Evolutionary conservation across 2,329 filamentous ascomycete species (phyloP).

Genomic region (Xylaria polymorpha): DNA sequence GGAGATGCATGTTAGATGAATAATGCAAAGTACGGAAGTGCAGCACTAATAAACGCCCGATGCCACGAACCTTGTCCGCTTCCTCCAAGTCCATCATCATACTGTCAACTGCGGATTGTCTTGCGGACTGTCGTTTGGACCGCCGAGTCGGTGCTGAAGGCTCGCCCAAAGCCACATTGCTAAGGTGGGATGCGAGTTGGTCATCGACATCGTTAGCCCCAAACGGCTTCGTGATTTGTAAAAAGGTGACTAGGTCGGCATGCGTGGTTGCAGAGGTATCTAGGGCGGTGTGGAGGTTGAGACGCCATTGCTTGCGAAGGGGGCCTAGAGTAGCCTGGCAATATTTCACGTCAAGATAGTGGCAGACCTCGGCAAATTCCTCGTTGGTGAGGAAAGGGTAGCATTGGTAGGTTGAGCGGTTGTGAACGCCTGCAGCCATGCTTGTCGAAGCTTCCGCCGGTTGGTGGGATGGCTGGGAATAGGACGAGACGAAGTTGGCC

Average conservation of each 20-base stretch:
- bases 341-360: conserved; percentile 69
- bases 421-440: conserved; percentile 22
- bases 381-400: conserved; percentile 71
- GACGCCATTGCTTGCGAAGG: conserved; percentile 65
- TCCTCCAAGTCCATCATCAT: conserved; percentile 64
- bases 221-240: conserved; percentile 68
- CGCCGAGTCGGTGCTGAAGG: conserved; percentile 3
- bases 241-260: conserved; percentile 58
- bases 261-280: conserved; percentile 58
- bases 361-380: conserved; percentile 74
- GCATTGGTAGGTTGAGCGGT: conserved; percentile 56
- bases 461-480: not conserved
- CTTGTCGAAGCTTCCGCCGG: not conserved
- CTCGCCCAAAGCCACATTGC: conserved; percentile 58
- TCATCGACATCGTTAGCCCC: conserved; percentile 57
- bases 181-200: conserved; percentile 61
- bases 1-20: conserved; percentile 18
- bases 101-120: conserved; percentile 51
- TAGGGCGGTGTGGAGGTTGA: conserved; percentile 64
- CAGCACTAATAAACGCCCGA: conserved; percentile 16
- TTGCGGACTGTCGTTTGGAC: conserved; percentile 4
- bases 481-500: not conserved
- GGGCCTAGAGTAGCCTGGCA: conserved; percentile 67
- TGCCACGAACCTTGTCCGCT: conserved; percentile 59
- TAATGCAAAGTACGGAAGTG: not conserved